Evolutionary conservation across 2,329 filamentous ascomycete species (phyloP), one percentile per base, ranked within the genome.

Genomic region (Botrytis pseudocinerea): DNA sequence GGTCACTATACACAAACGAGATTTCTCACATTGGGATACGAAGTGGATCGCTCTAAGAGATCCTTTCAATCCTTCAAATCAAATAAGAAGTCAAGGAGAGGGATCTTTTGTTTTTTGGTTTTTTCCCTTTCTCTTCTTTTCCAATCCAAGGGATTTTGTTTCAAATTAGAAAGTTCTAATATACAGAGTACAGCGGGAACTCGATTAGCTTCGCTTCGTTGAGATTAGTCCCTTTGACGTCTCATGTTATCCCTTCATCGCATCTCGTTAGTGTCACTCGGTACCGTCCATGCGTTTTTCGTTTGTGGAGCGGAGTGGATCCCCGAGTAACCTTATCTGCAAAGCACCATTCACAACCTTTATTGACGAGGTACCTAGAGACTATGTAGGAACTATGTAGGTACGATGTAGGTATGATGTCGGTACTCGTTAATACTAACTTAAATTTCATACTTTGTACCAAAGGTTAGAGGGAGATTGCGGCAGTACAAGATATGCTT

Each of bases 181-280:
- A n/a, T 46, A n/a, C 16, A 44, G n/a, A 57, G n/a, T 57, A 18
- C 4, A 28, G 25, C 40, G 18, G 25, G 7, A 40, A 38, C 25
- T 25, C 14, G 35, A 35, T n/a, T 57, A 20, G 18, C n/a, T 68
- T 54, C 28, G n/a, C 62, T 48, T 48, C 42, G 14, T 48, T 14
- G 7, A 42, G 22, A 16, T 54, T 54, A 40, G 32, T 12, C 18
- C 22, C 9, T 28, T 12, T 65, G 28, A 18, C 42, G 42, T 46
- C 42, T 44, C 28, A 48, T 65, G 28, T 57, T 57, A 57, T 68
- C 64, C 46, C 35, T 68, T 40, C 64, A 68, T 68, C 64, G 6
- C 35, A 68, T 68, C 64, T 66, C 14, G 32, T 25, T 54, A 66
- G 64, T 54, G 35, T 32, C 25, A 40, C 22, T 51, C 64, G 25